A percentile compares a stretch with the other conserved stretches of the same genome.
Evolutionary conservation across 169 alveolate genomes (phyloP).

Genomic region (Plasmodium sp.): DNA sequence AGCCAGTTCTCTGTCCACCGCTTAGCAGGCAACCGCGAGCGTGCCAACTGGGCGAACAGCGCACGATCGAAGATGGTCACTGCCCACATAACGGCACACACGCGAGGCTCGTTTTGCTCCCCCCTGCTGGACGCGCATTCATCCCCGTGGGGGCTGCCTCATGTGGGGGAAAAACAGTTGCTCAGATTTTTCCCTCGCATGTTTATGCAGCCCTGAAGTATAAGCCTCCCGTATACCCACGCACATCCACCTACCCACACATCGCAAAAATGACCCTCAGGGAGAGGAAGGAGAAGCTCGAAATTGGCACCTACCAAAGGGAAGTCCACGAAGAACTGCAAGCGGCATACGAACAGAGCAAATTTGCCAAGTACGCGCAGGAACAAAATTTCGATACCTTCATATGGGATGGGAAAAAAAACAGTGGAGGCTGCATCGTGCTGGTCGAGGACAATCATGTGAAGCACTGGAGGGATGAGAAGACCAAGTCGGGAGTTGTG

Average conservation of each 20-base stretch:
- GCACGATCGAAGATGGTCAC: background rate
- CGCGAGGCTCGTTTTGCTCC: background rate
- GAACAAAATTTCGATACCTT: slow-evolving; percentile 41
- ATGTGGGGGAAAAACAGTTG: background rate
- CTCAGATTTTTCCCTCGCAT: background rate
- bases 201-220: background rate
- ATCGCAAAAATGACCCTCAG: slow-evolving; percentile 9
- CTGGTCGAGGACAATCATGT: background rate
- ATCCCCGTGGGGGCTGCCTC: background rate
- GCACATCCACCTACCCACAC: background rate
- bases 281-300: slow-evolving; percentile 22
- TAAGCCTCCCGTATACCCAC: background rate
- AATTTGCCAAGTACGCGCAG: slow-evolving; percentile 37
- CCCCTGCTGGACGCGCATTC: background rate
- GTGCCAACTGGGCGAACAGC: background rate
- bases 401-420: slow-evolving; percentile 18
- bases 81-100: background rate
- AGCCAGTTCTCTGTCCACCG: background rate
- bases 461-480: background rate
- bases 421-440: background rate
- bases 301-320: slow-evolving; percentile 24
- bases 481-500: background rate
- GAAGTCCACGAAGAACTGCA: slow-evolving; percentile 47
- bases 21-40: background rate
- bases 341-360: background rate